phyloP scores from a whole-genome alignment of 2,329 filamentous ascomycete species.

The Talaromyces sp. region DNA sequence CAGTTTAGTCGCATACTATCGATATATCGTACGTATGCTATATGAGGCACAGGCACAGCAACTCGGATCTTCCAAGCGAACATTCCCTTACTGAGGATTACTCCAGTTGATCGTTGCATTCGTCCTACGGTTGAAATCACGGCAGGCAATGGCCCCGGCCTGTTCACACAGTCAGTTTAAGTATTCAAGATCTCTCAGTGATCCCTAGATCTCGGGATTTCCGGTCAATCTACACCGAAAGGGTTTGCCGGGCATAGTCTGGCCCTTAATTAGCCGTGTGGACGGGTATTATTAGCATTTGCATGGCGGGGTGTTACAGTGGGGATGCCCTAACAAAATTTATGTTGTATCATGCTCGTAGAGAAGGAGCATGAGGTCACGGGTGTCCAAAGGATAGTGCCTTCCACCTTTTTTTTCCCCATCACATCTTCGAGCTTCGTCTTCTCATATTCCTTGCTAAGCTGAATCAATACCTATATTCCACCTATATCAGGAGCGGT shows the following conservation, averaged over 20 bases:
- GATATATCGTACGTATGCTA: not conserved
- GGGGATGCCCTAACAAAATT: conserved; percentile 2
- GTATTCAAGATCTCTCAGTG: no score
- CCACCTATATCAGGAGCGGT: not conserved
- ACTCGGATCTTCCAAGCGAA: not conserved
- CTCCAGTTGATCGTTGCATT: no score
- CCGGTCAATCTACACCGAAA: not conserved
- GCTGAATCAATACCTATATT: not conserved
- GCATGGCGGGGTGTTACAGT: not conserved
- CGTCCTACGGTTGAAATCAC: no score
- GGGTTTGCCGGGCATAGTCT: not conserved
- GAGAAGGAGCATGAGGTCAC: conserved; percentile 4
- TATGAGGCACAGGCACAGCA: not conserved
- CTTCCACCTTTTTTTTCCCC: not conserved
- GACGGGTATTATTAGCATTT: not conserved
- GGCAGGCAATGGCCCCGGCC: no score
- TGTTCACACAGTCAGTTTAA: no score
- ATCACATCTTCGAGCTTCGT: not conserved
- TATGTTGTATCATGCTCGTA: not conserved
- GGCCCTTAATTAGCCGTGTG: not conserved
- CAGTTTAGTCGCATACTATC: not conserved
- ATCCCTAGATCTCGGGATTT: not conserved
- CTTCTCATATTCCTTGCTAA: no score
- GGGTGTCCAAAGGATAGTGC: not conserved
- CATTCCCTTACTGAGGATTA: no score